Percentiles rank a stretch among this genome's conserved stretches.
Conservation (phyloP, 371 early-diverging fungal genomes). For the Lichtheimia corymbifera region DNA sequence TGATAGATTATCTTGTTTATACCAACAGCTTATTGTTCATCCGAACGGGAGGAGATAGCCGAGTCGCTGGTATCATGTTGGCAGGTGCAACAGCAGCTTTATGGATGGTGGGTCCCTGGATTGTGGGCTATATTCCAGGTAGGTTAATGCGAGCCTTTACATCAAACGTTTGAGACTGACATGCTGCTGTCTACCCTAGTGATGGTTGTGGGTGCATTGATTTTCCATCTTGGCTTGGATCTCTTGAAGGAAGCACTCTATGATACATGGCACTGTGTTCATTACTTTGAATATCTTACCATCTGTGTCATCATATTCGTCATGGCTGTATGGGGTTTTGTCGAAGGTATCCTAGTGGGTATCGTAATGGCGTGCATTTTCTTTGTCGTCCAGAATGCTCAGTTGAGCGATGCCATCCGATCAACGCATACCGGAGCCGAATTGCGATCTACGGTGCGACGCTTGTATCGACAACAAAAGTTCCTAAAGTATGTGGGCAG, state of each 20-base stretch:
- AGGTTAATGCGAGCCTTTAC: neutral
- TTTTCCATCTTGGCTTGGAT: conserved; percentile 94
- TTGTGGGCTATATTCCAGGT: conserved; percentile 86
- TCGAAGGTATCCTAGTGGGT: conserved; percentile 92
- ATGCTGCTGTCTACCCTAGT: conserved; percentile 23
- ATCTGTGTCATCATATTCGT: conserved; percentile 81
- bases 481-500: conserved; percentile 82
- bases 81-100: conserved; percentile 74
- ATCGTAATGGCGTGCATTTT: conserved; percentile 92
- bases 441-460: conserved; percentile 86
- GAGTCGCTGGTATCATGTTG: conserved; percentile 85
- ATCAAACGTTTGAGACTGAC: too few relatives aligned
- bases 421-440: conserved; percentile 76
- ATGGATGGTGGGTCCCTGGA: conserved; percentile 83
- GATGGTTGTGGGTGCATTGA: conserved; percentile 89
- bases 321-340: conserved; percentile 91
- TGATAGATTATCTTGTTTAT: conserved; percentile 80
- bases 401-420: conserved; percentile 73
- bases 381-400: conserved; percentile 87
- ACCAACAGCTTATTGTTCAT: conserved; percentile 91
- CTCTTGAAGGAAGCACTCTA: conserved; percentile 85
- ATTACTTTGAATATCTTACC: conserved; percentile 86
- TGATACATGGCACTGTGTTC: conserved; percentile 86
- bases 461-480: conserved; percentile 85
- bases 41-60: conserved; percentile 87